Conservation (phyloP, 2,329 filamentous ascomycete genomes). For the Cladosporium sp. region DNA sequence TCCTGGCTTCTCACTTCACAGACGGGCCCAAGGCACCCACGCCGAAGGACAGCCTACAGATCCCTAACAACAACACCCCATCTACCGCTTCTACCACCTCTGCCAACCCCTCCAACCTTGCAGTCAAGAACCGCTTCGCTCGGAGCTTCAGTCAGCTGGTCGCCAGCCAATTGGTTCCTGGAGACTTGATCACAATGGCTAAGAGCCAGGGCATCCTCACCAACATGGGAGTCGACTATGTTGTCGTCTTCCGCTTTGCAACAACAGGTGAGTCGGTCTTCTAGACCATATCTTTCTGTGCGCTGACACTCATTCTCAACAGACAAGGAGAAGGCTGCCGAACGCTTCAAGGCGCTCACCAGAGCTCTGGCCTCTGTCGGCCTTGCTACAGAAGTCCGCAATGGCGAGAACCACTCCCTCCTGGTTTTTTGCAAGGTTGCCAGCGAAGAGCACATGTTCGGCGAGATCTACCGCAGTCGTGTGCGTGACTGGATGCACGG, state of each 20-base stretch:
- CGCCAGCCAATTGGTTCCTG: slow-evolving; percentile 27
- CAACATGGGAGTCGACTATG: slow-evolving; percentile 79
- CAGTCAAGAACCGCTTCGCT: slow-evolving; percentile 13
- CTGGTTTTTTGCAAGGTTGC: slow-evolving; percentile 80
- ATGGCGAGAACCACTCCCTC: slow-evolving; percentile 69
- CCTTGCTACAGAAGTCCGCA: slow-evolving; percentile 82
- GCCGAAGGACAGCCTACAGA: not conserved
- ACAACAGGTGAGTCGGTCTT: slow-evolving; percentile 52
- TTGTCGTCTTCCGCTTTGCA: slow-evolving; percentile 73
- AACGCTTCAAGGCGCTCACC: slow-evolving; percentile 73
- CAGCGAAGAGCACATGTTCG: slow-evolving; percentile 68
- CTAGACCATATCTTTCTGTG: not conserved
- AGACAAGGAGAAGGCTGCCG: slow-evolving; percentile 68
- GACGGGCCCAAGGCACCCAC: not conserved
- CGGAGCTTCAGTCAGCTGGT: slow-evolving; percentile 27
- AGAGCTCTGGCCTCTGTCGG: slow-evolving; percentile 71
- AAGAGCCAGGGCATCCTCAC: slow-evolving; percentile 35
- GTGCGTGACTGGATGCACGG: slow-evolving; percentile 93
- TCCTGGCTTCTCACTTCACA: slow-evolving; percentile 2
- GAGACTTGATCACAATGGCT: slow-evolving; percentile 25
- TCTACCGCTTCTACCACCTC: not conserved
- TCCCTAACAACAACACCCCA: not conserved
- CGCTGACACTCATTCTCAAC: not conserved
- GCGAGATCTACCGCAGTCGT: slow-evolving; percentile 74
- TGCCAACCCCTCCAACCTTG: not conserved